Conservation (phyloP, 75 land plant species). For the Cupressus sempervirens region DNA sequence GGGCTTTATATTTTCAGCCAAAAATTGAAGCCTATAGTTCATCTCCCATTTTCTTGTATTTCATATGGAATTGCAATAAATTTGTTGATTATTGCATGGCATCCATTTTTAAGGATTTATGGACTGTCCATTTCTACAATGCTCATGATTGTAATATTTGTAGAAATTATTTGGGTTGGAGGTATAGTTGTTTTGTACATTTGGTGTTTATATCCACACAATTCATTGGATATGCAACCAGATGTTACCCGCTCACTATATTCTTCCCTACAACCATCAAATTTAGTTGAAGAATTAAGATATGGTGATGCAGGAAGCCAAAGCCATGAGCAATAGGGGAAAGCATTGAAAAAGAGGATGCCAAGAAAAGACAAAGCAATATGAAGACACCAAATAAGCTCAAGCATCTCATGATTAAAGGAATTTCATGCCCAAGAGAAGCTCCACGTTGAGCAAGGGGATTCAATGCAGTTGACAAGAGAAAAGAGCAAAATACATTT, state of each 20-base stretch:
- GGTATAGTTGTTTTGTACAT: slow-evolving; percentile 69
- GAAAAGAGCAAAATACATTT: no score
- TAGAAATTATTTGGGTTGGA: slow-evolving; percentile 70
- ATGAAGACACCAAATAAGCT: no score
- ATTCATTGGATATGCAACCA: slow-evolving; percentile 66
- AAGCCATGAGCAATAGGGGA: no score
- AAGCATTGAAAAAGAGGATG: no score
- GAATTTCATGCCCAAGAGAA: no score
- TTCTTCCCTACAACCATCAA: slow-evolving; percentile 81
- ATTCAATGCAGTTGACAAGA: no score
- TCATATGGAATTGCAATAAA: slow-evolving; percentile 57
- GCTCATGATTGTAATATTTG: slow-evolving; percentile 66
- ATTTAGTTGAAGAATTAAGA: slow-evolving; percentile 69
- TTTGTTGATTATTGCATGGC: slow-evolving; percentile 60
- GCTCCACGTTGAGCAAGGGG: no score
- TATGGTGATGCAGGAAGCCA: no score
- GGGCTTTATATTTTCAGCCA: no score
- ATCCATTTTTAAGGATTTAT: slow-evolving; percentile 28
- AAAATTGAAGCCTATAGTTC: no score
- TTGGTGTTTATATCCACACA: slow-evolving; percentile 68
- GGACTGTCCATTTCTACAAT: slow-evolving; percentile 32
- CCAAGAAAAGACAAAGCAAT: no score
- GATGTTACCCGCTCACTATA: slow-evolving; percentile 82
- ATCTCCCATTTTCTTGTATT: background rate
- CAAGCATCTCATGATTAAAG: no score